Conservation (phyloP, 179 eudicot genomes). For the Beta corolliflora region DNA sequence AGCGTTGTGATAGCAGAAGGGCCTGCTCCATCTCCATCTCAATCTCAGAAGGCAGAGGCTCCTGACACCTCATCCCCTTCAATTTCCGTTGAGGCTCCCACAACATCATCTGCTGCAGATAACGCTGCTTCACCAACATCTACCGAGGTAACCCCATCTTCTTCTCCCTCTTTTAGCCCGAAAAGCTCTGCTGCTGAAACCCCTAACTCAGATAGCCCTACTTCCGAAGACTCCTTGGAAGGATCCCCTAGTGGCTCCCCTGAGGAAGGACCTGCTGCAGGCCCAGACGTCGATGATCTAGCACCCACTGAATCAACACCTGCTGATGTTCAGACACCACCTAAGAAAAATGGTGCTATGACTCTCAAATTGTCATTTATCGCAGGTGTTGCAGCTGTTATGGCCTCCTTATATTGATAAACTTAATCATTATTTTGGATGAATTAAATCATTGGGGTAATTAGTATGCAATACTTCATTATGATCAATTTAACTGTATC, state of each 20-base stretch:
- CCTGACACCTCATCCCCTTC: conserved; percentile 1
- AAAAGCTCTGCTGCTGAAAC: background rate
- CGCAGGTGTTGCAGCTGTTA: conserved; percentile 13
- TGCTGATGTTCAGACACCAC: conserved; percentile 25
- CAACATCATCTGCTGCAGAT: conserved; percentile 1
- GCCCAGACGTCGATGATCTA: conserved; percentile 8
- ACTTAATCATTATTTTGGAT: background rate
- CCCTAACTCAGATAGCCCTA: background rate
- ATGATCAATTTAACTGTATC: background rate
- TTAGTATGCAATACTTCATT: background rate
- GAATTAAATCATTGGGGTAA: background rate
- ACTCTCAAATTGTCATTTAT: conserved; percentile 2
- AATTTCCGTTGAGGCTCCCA: background rate
- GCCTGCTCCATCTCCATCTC: conserved; percentile 22
- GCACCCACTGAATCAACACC: conserved; percentile 12
- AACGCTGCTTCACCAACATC: conserved; percentile 8
- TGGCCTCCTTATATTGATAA: conserved; percentile 5
- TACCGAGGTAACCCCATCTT: background rate
- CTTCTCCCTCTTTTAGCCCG: conserved; percentile 7
- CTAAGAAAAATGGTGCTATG: conserved; percentile 29
- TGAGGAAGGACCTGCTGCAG: conserved; percentile 7
- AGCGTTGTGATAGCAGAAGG: conserved; percentile 10
- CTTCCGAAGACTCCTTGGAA: background rate
- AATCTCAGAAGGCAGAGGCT: background rate
- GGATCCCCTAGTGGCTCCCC: conserved; percentile 21